Percentiles rank a stretch among this genome's conserved stretches.
These are phyloP conservation scores for Neonectria punicea DNA, from an alignment of 2,329 filamentous ascomycete species.

Conservation along the genomic window DNA sequence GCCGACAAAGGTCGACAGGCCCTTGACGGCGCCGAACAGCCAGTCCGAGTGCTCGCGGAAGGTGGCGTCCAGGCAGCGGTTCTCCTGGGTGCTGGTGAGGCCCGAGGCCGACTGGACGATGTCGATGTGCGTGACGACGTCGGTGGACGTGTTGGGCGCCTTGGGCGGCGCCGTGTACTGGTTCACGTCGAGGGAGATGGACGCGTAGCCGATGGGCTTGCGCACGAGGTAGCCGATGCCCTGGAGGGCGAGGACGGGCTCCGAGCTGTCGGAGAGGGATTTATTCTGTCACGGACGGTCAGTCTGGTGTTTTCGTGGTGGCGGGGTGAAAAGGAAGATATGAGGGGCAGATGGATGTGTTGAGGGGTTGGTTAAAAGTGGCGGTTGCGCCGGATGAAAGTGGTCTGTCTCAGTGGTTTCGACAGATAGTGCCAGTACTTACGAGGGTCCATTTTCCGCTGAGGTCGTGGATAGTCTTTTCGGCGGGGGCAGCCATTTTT, in stretches of 20 bases:
- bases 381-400: slow-evolving; percentile 5
- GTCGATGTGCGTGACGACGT: slow-evolving; percentile 69
- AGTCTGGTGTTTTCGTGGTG: not conserved
- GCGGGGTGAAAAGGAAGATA: not conserved
- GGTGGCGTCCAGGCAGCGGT: slow-evolving; percentile 62
- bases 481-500: slow-evolving; percentile 76
- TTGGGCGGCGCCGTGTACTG: slow-evolving; percentile 61
- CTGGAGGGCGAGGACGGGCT: slow-evolving; percentile 77
- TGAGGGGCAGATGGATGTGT: slow-evolving; percentile 10
- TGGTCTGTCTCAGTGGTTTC: not conserved
- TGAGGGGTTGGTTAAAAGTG: slow-evolving; percentile 2
- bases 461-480: slow-evolving; percentile 74
- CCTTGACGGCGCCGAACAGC: slow-evolving; percentile 79
- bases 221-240: slow-evolving; percentile 77
- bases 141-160: slow-evolving; percentile 52
- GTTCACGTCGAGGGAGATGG: slow-evolving; percentile 72
- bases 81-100: slow-evolving; percentile 71
- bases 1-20: slow-evolving; percentile 64
- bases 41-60: slow-evolving; percentile 77
- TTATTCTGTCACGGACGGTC: slow-evolving; percentile 72
- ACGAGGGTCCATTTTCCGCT: slow-evolving; percentile 78
- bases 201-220: slow-evolving; percentile 76
- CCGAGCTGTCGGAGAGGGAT: slow-evolving; percentile 73
- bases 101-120: slow-evolving; percentile 80
- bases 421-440: slow-evolving; percentile 43